Evolutionary conservation across 2,329 filamentous ascomycete genomes (phyloP), one percentile per base, ranked within the genome.

Genomic region (Thielaviopsis cerberus): DNA sequence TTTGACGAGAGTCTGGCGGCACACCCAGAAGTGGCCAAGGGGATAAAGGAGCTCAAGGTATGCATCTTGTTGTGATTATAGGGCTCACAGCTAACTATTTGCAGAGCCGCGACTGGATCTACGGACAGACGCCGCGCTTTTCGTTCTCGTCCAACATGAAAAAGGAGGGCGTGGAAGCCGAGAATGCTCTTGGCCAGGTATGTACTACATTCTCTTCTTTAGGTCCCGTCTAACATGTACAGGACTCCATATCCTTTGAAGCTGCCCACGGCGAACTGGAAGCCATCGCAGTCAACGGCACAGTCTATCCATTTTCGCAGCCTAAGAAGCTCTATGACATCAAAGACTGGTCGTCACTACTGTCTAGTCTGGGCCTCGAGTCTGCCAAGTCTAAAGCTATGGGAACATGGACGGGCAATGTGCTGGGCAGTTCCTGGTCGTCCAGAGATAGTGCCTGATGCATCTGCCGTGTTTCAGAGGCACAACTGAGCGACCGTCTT

Each of bases 61-160:
- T 66, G 74, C 69, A 62, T 15, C 30, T 34, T 23, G 26, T 15
- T 34, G 11, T 41, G 15, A 3, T 27, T 15, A 45, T 30, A 13
- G 11, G 11, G n/a, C n/a, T 11, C 17, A 41, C 41, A 51, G 26
- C 54, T 50, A 13, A 20, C 4, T 69, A 70, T 61, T 54, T 64
- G 41, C 63, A 82, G 76, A 83, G 82, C 0, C 69, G 72, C 3
- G 78, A 82, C 11, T 96, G 89, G 88, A 84, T 85, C 59, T 95
- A 85, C 69, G 79, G 79, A 1, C 89, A 95, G 70, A 95, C 90
- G 1, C 90, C 90, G 1, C 83, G 83, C 58, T 96, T 95, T 68
- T 81, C 77, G 7, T 82, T 91, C 63, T 81, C 79, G 3, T 82
- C 78, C 3, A 72, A 78, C 67, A 70, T 83, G 41, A 76, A 76